Evolutionary conservation across 352 stramenopile genomes (phyloP), one percentile per base, ranked within the genome.

Genomic region (Globisporangium takayamanum): DNA sequence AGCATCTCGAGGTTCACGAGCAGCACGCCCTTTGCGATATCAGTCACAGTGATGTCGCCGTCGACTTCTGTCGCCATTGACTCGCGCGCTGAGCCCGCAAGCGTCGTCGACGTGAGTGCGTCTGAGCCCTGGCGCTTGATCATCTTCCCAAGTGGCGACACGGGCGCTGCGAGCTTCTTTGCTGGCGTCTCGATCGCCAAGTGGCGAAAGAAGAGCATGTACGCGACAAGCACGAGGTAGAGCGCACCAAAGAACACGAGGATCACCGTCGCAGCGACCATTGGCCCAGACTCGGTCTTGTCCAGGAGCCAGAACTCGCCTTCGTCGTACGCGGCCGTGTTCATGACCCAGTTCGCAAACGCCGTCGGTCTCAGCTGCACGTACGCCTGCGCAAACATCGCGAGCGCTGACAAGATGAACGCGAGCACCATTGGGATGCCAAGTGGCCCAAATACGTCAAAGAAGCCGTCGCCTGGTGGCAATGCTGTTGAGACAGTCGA

Each of bases 141-240:
- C 1, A 7, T 7, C 4, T 39, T 53, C 12, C 14, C 5, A 12
- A 7, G 12, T 30, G 33, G 25, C 20, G 26, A 53, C 48, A 39
- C 48, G 0, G 28, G 50, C 10, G 30, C 8, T 2, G 14, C 33
- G 2, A 8, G 4, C 4, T 28, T 11, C 37, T 53, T 59, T n/a
- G 10, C 33, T 3, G 33, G 10, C 33, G 56, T 66, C 53, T 61
- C 53, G 26, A 66, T 61, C n/a, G 47, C 53, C 6, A 56, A 30
- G 16, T 66, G 60, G 4, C 60, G 54, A 37, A 66, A 62, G 20
- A 66, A 66, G 18, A 66, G n/a, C 60, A 66, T 66, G 11, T 50
- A 62, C 15, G 33, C 30, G 2, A 53, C 60, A 20, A 66, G 20
- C 11, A 48, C 48, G 15, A 62, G 20, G 49, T 62, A 66, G 5